Conservation (phyloP, 495 filamentous ascomycete species). For the Talaromyces nanjingensis region DNA sequence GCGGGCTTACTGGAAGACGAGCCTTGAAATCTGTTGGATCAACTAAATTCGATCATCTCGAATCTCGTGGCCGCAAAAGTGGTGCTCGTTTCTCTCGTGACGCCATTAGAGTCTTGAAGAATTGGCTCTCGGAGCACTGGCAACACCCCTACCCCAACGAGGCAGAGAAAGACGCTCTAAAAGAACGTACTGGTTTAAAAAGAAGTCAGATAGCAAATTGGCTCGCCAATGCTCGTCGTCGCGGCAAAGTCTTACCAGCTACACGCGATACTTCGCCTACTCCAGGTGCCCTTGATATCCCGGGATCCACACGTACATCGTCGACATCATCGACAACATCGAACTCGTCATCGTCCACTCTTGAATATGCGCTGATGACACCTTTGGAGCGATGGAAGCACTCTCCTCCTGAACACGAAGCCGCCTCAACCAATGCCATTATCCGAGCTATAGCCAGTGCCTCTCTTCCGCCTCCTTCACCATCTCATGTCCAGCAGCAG, state of each 20-base stretch:
- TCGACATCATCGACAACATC: conserved; percentile 5
- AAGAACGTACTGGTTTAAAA: conserved; percentile 64
- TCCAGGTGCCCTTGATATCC: conserved; percentile 61
- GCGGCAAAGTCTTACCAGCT: conserved; percentile 60
- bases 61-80: conserved; percentile 18
- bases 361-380: conserved; percentile 48
- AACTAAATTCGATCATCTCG: conserved; percentile 28
- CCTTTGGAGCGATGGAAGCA: conserved; percentile 81
- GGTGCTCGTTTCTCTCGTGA: conserved; percentile 47
- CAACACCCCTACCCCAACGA: conserved; percentile 78
- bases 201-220: conserved; percentile 76
- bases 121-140: conserved; percentile 68
- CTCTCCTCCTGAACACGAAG: conserved; percentile 83
- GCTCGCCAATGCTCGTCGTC: conserved; percentile 77
- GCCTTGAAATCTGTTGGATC: conserved; percentile 35
- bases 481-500: conserved; percentile 19
- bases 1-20: conserved; percentile 31
- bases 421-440: conserved; percentile 73
- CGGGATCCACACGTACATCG: conserved; percentile 30
- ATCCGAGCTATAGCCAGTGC: conserved; percentile 63
- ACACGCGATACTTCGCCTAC: conserved; percentile 52
- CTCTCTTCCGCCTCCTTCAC: conserved; percentile 38
- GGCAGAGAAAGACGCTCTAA: conserved; percentile 68
- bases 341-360: conserved; percentile 32
- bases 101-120: conserved; percentile 65